phyloP scores from a whole-genome alignment of 2,329 filamentous ascomycete species.

The Alternaria arbusti region DNA sequence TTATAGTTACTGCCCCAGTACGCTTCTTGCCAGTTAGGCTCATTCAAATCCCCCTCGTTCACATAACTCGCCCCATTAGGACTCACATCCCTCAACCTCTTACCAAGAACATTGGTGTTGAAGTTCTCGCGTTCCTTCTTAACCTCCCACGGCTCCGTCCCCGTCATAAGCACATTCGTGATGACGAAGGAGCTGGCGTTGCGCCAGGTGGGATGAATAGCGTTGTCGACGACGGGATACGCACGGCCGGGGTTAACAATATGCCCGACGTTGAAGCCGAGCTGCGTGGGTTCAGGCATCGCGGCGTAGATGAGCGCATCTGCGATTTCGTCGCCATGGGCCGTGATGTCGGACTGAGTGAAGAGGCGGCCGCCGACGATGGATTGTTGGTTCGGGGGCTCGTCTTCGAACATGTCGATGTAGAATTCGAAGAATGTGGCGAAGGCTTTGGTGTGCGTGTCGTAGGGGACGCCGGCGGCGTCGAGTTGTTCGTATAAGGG shows the following conservation, averaged over 20 bases:
- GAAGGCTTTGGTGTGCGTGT: constrained; percentile 36
- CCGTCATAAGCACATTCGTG: constrained; percentile 39
- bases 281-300: constrained; percentile 23
- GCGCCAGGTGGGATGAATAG: constrained; percentile 44
- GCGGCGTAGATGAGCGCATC: constrained; percentile 35
- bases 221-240: constrained; percentile 39
- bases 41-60: constrained; percentile 46
- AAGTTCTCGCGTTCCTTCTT: constrained; percentile 35
- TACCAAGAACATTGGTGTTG: constrained; percentile 41
- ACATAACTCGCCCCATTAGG: constrained; percentile 44
- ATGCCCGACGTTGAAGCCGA: constrained; percentile 42
- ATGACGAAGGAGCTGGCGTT: constrained; percentile 46
- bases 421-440: constrained; percentile 47
- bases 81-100: constrained; percentile 37
- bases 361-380: constrained; percentile 44
- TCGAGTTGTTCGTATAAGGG: constrained; percentile 39
- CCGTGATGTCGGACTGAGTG: constrained; percentile 35
- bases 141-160: constrained; percentile 39
- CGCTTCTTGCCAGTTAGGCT: constrained; percentile 45
- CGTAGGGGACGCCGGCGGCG: constrained; percentile 40
- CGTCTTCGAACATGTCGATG: constrained; percentile 46
- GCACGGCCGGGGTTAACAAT: constrained; percentile 43
- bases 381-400: constrained; percentile 36
- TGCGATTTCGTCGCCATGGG: constrained; percentile 30
- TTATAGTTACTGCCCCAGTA: constrained; percentile 47